Percentiles rank a stretch among this genome's conserved stretches.
phyloP scores from a whole-genome alignment of 345 rosid species.

The Fremontodendron californicum region DNA sequence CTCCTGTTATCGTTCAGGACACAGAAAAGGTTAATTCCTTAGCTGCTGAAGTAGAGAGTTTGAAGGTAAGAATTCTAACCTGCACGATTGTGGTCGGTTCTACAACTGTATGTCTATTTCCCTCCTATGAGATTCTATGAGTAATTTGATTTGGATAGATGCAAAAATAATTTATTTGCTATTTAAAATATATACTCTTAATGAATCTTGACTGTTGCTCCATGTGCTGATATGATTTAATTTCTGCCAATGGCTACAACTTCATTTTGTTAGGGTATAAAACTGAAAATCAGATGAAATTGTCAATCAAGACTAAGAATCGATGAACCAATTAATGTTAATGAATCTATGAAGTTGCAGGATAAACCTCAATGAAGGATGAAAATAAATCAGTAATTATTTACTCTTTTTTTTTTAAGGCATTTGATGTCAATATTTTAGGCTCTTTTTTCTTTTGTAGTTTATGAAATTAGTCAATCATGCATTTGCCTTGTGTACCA shows the following conservation, averaged over 20 bases:
- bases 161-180: not conserved
- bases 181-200: not conserved
- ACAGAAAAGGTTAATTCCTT: conserved; percentile 73
- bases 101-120: not conserved
- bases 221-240: not conserved
- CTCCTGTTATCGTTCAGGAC: conserved; percentile 91
- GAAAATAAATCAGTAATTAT: not conserved
- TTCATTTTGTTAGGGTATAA: not conserved
- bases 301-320: not conserved
- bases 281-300: conserved; percentile 5
- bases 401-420: not conserved
- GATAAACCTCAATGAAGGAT: not conserved
- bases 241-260: not conserved
- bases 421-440: conserved; percentile 3
- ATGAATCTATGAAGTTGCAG: not conserved
- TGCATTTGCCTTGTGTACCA: not conserved
- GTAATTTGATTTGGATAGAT: not conserved
- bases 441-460: not conserved
- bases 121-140: not conserved
- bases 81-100: not conserved
- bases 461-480: not conserved
- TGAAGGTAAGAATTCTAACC: conserved; percentile 55
- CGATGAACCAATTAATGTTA: not conserved
- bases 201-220: not conserved
- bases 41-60: conserved; percentile 66